Conservation (phyloP, 169 alveolate species). For the Eimeria tenella region DNA sequence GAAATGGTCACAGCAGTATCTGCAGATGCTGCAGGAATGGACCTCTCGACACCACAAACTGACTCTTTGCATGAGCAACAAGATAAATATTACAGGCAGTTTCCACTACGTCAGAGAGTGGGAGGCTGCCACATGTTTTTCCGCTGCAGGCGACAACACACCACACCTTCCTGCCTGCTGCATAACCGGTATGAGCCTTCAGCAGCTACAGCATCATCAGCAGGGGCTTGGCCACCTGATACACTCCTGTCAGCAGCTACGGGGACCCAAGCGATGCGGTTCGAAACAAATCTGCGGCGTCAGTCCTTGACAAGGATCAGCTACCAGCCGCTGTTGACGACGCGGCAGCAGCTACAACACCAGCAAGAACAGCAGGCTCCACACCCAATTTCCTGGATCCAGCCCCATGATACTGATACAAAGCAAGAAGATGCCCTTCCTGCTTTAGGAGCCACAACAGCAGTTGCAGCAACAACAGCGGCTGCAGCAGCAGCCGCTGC, state of each 20-base stretch:
- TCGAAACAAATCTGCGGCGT: neutral
- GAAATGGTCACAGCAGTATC: neutral
- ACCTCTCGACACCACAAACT: neutral
- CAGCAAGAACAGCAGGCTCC: constrained; percentile 7
- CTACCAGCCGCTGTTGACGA: neutral
- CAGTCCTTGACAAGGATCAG: constrained; percentile 44
- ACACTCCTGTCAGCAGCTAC: neutral
- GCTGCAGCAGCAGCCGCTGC: constrained; percentile 64
- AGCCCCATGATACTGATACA: constrained; percentile 8
- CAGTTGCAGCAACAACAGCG: constrained; percentile 47
- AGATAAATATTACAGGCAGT: too few relatives aligned
- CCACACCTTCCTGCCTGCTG: constrained; percentile 54
- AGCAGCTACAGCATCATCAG: constrained; percentile 21
- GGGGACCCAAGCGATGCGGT: neutral
- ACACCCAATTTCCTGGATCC: constrained; percentile 30
- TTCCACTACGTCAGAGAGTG: neutral
- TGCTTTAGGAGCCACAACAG: neutral
- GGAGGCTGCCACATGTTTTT: neutral
- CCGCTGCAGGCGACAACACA: constrained; percentile 49
- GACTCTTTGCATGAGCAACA: neutral
- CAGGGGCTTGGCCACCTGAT: neutral
- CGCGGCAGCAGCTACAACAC: constrained; percentile 56
- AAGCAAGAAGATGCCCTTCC: neutral
- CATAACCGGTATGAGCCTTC: neutral
- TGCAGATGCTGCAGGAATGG: constrained; percentile 4